These are phyloP conservation scores for Primulina tabacum DNA, from an alignment of 257 asterid species.

Conservation along the genomic window DNA sequence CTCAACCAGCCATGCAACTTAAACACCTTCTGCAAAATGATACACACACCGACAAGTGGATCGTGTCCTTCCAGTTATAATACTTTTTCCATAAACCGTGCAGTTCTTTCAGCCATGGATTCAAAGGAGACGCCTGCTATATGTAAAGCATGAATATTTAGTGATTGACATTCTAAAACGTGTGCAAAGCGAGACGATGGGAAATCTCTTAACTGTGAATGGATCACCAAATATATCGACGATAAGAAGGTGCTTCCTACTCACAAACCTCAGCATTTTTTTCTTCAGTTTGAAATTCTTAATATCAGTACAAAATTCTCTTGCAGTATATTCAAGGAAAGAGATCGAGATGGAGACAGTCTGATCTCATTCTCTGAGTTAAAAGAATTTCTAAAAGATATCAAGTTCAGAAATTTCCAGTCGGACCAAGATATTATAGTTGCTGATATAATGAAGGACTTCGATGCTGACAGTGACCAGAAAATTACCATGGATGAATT, in stretches of 20 bases:
- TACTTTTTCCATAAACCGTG: constrained; percentile 11
- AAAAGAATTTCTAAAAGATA: constrained; percentile 38
- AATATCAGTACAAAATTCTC: neutral
- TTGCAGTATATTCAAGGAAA: constrained; percentile 41
- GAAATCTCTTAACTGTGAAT: constrained; percentile 35
- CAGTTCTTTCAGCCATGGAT: constrained; percentile 67
- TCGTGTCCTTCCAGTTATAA: constrained; percentile 3
- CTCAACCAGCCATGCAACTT: neutral
- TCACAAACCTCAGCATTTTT: neutral
- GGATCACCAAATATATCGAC: constrained; percentile 53
- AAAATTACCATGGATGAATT: constrained; percentile 55
- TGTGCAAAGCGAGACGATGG: constrained; percentile 42
- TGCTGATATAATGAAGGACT: constrained; percentile 40
- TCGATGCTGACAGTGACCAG: constrained; percentile 42
- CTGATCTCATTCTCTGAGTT: constrained; percentile 43
- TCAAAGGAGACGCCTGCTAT: constrained; percentile 47
- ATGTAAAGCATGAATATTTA: constrained; percentile 58
- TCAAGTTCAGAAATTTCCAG: constrained; percentile 28
- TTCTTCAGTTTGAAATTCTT: neutral
- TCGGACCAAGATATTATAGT: constrained; percentile 34
- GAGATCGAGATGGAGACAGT: constrained; percentile 45
- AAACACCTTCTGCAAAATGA: neutral
- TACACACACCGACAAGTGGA: neutral
- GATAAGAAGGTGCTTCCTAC: constrained; percentile 39
- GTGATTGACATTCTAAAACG: constrained; percentile 51